Evolutionary conservation across 768 basidiomycete genomes (phyloP), one percentile per base, ranked within the genome.

Genomic region (Rickenella mellea): DNA sequence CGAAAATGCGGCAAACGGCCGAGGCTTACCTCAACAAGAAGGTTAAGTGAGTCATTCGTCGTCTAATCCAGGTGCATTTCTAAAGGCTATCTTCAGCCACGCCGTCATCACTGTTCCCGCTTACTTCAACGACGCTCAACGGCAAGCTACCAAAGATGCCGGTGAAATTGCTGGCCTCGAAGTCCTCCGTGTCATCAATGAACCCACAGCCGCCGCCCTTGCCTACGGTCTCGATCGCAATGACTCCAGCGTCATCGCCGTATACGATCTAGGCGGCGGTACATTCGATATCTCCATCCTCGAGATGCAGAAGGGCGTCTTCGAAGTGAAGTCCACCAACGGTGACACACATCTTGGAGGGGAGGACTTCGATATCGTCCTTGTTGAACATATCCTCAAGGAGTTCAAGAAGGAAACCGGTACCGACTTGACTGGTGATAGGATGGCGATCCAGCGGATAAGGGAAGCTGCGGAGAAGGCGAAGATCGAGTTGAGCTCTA

Each of bases 271-370:
- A 25, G 94, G 94, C 52, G 94, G 94, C 54, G 94, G 94, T 43
- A 97, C 94, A 19, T 98, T 98, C 63, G 94, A 98, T 90, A 91
- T 99, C 57, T 99, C 96, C 22, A 93, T 99, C 52, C 73, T 99
- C 43, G 93, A 97, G 68, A 98, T 98, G 91, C 91, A 97, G 65
- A 93, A 96, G 65, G 96, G 94, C 54, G 93, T 99, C 8, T 99
- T 98, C 63, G 96, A 98, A 65, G 96, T 99, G 60, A 99, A 98
- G 71, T 97, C 96, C 1, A 99, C 96, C 42, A 97, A 97, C 58
- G 96, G 96, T 60, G 94, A 99, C 64, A 98, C 96, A 12, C 96
- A 99, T 60, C 78, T 99, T 44, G 96, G 90, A 51, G 83, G 83
- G 59, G 96, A 99, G 66, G 96, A 98, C 64, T 98, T 98, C 58